Base-by-base conservation (phyloP, 345 rosid species). In the Brassica juncea region DNA sequence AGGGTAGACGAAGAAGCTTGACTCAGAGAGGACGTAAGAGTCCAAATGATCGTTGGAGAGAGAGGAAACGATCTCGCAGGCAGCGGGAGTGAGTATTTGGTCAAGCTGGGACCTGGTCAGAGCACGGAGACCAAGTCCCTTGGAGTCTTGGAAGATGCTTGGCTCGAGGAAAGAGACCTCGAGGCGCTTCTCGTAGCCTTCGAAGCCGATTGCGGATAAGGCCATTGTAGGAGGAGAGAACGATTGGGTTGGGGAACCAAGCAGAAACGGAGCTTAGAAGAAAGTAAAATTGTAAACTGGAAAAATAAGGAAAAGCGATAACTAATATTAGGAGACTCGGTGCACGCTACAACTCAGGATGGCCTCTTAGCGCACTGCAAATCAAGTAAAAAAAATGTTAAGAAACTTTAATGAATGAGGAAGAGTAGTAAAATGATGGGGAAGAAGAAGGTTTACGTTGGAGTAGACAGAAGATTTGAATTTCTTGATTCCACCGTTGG, bases 401-500 rank as follows among this genome's bases (percentile, higher is more conserved):
- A 5, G 52, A 73, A 28, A 65, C 44, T 6, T 35, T 16, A 15
- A 2, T 15, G 23, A 1, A 15, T 15, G 59, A 54, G 1, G 0
- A 1, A 49, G 19, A 49, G 55, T 49, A 49, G 2, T 54, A 16
- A 16, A 15, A 15, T 15, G 59, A 16, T 15, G 8, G 7, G 8
- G n/a, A 14, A 30, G n/a, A 2, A 32, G 44, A 23, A 71, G 57
- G 73, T 83, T 73, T 3, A 91, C 97, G 87, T 91, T 91, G 25
- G 94, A 91, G 89, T 91, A 91, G 12, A 90, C 97, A 90, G 97
- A 97, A 71, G 99, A 93, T 89, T 94, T 83, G 94, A 93, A 95
- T 81, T 95, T 95, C 97, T 90, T 93, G 91, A 95, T 95, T 84
- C 98, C 99, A 84, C 99, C 98, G 87, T 89, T 84, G 0, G 99